Percentiles rank a stretch among this genome's conserved stretches.
These are phyloP conservation scores for Phlegmacium glaucopus DNA, from an alignment of 768 basidiomycete genomes.

Conservation along the genomic window DNA sequence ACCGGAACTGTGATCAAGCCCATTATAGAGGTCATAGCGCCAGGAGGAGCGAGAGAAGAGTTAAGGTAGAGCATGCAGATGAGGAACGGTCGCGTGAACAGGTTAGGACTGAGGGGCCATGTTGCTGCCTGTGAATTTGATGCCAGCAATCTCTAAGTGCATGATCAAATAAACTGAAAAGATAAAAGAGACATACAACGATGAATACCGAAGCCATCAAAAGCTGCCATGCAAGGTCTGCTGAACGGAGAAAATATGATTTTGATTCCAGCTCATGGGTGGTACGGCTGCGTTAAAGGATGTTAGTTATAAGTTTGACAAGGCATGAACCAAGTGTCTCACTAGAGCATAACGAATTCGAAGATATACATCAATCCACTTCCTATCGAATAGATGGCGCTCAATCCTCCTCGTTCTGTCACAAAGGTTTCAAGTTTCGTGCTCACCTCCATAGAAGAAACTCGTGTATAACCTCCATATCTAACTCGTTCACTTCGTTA, in stretches of 20 bases:
- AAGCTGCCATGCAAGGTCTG: constrained; percentile 78
- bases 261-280: constrained; percentile 61
- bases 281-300: constrained; percentile 48
- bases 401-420: not conserved
- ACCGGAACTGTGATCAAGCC: constrained; percentile 76
- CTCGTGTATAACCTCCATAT: constrained; percentile 72
- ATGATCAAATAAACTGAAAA: not conserved
- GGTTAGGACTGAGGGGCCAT: constrained; percentile 50
- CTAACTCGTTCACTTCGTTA: constrained; percentile 28
- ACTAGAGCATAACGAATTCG: constrained; percentile 74
- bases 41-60: constrained; percentile 61
- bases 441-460: constrained; percentile 58
- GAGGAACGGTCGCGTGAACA: constrained; percentile 66
- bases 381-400: constrained; percentile 22
- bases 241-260: constrained; percentile 55
- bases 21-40: constrained; percentile 69
- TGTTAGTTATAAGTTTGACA: not conserved
- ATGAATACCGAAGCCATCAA: constrained; percentile 51
- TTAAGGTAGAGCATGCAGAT: constrained; percentile 67
- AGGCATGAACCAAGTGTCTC: constrained; percentile 4
- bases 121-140: constrained; percentile 40
- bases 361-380: constrained; percentile 48
- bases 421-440: not conserved
- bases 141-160: not conserved
- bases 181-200: constrained; percentile 43